Evolutionary conservation across 1,284 basidiomycete species (phyloP).

Genomic region (Trichosporon sp.): DNA sequence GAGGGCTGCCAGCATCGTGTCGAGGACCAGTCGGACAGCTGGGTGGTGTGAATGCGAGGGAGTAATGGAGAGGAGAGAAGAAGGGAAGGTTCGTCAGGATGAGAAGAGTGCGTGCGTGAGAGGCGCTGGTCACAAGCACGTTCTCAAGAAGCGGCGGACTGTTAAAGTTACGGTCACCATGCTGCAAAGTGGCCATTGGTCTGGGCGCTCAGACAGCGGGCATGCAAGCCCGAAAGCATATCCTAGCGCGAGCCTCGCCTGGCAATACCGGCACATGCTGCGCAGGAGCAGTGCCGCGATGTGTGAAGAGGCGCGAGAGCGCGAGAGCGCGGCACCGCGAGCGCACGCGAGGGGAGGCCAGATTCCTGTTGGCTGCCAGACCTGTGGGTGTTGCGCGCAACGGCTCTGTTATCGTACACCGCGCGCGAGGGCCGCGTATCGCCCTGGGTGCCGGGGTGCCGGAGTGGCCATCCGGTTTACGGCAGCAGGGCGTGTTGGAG

Average conservation of each 20-base stretch:
- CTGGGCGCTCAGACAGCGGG: neutral
- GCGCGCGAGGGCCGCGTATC: neutral
- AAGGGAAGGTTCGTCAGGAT: neutral
- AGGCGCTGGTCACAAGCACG: neutral
- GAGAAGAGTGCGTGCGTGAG: neutral
- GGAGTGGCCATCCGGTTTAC: neutral
- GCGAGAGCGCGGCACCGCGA: neutral
- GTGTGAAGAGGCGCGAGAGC: too few species aligned
- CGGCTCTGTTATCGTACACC: neutral
- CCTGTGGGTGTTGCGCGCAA: neutral
- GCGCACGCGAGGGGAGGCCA: neutral
- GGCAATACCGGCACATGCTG: too few species aligned
- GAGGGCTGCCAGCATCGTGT: neutral
- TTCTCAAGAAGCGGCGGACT: neutral
- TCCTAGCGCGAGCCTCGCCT: neutral
- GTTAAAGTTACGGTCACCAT: neutral
- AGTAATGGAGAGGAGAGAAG: neutral
- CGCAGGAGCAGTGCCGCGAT: too few species aligned
- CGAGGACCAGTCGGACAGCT: neutral
- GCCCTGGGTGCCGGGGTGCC: neutral
- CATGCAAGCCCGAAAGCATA: neutral
- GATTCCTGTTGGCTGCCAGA: neutral
- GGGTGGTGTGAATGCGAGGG: neutral
- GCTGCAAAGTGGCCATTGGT: too few species aligned
- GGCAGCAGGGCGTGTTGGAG: neutral